A percentile compares a stretch with the other conserved stretches of the same genome.
These are phyloP conservation scores for Deinandra increscens DNA, from an alignment of 129 eudicot species.

Conservation along the genomic window DNA sequence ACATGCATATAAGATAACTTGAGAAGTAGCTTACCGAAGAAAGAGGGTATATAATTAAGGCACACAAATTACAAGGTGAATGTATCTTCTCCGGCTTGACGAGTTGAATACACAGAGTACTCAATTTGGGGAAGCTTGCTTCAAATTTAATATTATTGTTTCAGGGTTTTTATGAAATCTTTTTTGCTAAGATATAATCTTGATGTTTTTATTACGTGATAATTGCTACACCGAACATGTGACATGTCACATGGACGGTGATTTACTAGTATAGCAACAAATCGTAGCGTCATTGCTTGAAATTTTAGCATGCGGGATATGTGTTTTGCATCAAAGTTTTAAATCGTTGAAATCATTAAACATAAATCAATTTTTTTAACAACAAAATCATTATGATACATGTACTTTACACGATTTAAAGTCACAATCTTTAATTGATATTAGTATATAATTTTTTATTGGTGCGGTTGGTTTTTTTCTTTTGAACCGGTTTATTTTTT, in stretches of 20 bases:
- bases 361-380: too few species aligned
- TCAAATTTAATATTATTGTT: background rate
- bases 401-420: too few species aligned
- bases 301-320: background rate
- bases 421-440: too few species aligned
- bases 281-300: constrained; percentile 10
- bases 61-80: background rate
- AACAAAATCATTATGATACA: too few species aligned
- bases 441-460: too few species aligned
- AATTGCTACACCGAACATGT: constrained; percentile 20
- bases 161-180: background rate
- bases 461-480: too few species aligned
- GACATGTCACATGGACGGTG: constrained; percentile 22
- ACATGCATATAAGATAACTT: background rate
- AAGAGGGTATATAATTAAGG: background rate
- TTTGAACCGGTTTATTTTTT: too few species aligned
- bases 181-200: constrained; percentile 1
- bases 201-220: background rate
- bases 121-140: background rate
- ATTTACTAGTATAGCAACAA: constrained; percentile 19
- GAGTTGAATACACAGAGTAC: background rate
- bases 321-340: constrained; percentile 11
- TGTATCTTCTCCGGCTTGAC: background rate
- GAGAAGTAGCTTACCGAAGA: constrained; percentile 13
- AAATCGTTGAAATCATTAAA: background rate